Base-by-base conservation (phyloP, 2,329 filamentous ascomycete genomes). In the Neofusicoccum sp. region DNA sequence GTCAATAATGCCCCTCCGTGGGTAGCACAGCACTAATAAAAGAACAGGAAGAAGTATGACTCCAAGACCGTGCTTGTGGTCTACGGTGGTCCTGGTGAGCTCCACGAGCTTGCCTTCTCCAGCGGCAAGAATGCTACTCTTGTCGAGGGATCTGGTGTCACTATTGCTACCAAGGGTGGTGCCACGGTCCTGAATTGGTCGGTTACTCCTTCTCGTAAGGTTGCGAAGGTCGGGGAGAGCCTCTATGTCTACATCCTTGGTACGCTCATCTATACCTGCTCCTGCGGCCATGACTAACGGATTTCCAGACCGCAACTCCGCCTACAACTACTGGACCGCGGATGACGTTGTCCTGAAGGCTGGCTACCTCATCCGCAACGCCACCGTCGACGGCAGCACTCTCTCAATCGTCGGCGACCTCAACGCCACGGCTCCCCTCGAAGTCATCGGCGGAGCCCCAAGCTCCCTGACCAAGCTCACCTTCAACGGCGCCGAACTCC, bases 381-480 rank as follows among this genome's bases (percentile, higher is more conserved):
- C 86, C 0, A 79, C 80, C 2, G 71, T 88, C 1, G 67, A 82
- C 4, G 84, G 80, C 1, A 76, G 75, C n/a, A 80, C 80, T 1
- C 77, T 93, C 4, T 78, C 82, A 11, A 71, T 93, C 2, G 83
- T 82, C 3, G 90, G 87, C 3, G 90, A 95, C 67, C 80, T 93
- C 63, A 93, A 93, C 66, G 73, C 80, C 0, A 91, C 89, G 0
- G 86, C 86, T 0, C 68, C 82, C 0, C 73, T 93, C 12, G 88
- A 92, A 64, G 78, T 93, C 24, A 83, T 91, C 33, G 86, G 88
- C 3, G 86, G 78, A 3, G 80, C 84, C 0, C 81, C 85, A 0
- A 70, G 75, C 0, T 71, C 69, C 0, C 76, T 84, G 1, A 80
- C 81, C n/a, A 78, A 77, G 8, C 75, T 89, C n/a, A 79, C 79